Percentiles rank a stretch among this genome's conserved stretches.
Evolutionary conservation across 495 filamentous ascomycete genomes (phyloP).

Genomic region (Annulohypoxylon stygium): DNA sequence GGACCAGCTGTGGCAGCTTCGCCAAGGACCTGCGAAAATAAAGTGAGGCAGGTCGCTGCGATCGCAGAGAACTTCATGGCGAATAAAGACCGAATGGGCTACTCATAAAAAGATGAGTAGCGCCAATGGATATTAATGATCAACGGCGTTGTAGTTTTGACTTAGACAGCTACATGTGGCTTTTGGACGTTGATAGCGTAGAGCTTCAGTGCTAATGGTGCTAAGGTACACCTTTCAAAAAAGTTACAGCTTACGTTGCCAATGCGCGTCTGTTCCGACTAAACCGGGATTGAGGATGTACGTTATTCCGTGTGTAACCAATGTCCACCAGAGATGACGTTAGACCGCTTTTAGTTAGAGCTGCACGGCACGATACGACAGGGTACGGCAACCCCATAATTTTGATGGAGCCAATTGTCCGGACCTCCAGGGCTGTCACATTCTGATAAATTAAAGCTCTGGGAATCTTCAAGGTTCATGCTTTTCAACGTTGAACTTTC

Average conservation of each 20-base stretch:
- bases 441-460: constrained; percentile 22
- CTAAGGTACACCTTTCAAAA: constrained; percentile 49
- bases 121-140: constrained; percentile 38
- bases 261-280: constrained; percentile 31
- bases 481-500: constrained; percentile 3
- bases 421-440: constrained; percentile 5
- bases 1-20: constrained; percentile 54
- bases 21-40: constrained; percentile 57
- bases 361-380: constrained; percentile 22
- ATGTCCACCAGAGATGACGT: background rate
- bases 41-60: constrained; percentile 63
- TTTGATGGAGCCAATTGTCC: constrained; percentile 30
- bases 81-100: constrained; percentile 50
- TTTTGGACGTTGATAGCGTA: constrained; percentile 18
- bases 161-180: constrained; percentile 43
- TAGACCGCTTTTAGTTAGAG: constrained; percentile 24
- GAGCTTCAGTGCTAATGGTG: background rate
- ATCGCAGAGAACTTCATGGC: constrained; percentile 68
- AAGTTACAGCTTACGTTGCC: constrained; percentile 54
- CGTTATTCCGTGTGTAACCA: constrained; percentile 34
- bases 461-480: background rate
- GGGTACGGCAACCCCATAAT: constrained; percentile 37
- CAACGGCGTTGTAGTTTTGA: constrained; percentile 34
- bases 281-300: constrained; percentile 40
- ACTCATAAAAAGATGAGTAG: constrained; percentile 57